These are phyloP conservation scores for Stenogyne calaminthoides DNA, from an alignment of 305 asterid genomes.

Conservation along the genomic window DNA sequence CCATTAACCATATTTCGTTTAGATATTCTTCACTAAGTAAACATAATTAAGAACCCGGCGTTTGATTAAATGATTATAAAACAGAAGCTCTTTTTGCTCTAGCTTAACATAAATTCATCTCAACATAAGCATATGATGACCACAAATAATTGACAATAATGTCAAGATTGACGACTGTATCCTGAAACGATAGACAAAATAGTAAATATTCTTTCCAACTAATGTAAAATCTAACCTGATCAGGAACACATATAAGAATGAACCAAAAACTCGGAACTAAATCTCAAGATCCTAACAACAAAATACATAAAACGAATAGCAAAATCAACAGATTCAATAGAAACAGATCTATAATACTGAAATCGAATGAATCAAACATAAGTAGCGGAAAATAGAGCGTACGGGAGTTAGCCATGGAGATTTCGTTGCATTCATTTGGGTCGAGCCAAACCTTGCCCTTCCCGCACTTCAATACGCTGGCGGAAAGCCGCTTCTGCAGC, in stretches of 20 bases:
- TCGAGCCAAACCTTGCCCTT: constrained; percentile 79
- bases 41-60: background rate
- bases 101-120: background rate
- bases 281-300: background rate
- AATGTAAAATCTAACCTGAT: background rate
- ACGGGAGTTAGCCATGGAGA: constrained; percentile 78
- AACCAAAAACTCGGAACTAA: background rate
- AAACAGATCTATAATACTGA: constrained; percentile 2
- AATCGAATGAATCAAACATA: background rate
- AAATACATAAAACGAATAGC: background rate
- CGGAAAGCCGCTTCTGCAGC: constrained; percentile 74
- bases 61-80: background rate
- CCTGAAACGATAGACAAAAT: background rate
- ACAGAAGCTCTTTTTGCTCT: background rate
- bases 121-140: background rate
- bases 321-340: background rate
- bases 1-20: background rate
- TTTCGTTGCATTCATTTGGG: constrained; percentile 65
- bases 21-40: background rate
- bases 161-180: background rate
- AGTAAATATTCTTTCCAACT: background rate
- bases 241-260: background rate
- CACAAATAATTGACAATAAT: background rate
- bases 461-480: constrained; percentile 74
- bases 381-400: constrained; percentile 21